Evolutionary conservation across 441 rosid genomes (phyloP), one percentile per base, ranked within the genome.

Genomic region (Capsella rubella): DNA sequence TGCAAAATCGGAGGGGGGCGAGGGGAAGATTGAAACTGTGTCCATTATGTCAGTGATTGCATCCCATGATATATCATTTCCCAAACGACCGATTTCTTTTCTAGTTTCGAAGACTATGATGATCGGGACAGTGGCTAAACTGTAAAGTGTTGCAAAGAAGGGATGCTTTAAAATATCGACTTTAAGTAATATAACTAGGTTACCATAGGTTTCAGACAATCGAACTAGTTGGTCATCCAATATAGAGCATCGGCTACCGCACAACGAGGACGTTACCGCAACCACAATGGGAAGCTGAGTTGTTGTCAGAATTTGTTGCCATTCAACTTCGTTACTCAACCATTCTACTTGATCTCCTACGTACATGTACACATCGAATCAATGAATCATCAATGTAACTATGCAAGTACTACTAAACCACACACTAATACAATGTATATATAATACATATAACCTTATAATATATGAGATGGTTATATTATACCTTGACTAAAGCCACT

Each of bases 401-500:
- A 21, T 21, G 25, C 25, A 21, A 1, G 25, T 21, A 21, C 25
- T 21, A 21, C 2, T 21, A 21, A 21, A 21, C 25, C 25, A 21
- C 18, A 0, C 18, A 16, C 6, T 29, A 3, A 29, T 29, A 29
- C 5, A 29, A 29, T 29, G 5, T 29, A 29, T 28, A 28, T 28
- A 28, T 29, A 29, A 29, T 29, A 29, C 5, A 29, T 29, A 29
- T 29, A 4, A 21, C 25, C 25, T 29, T 3, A 3, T 29, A 29
- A 34, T 40, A 14, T 43, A n/a, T 45, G 18, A 14, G 50, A 45
- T 45, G 21, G 21, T 45, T 45, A n/a, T n/a, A 21, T n/a, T 45
- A 45, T n/a, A n/a, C 50, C 50, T 45, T 45, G 21, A 45, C 50
- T 45, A 15, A 45, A 45, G 50, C 50, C 18, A 45, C 50, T 45